phyloP scores from a whole-genome alignment of 495 filamentous ascomycete species.

The Tuber calosporum region DNA sequence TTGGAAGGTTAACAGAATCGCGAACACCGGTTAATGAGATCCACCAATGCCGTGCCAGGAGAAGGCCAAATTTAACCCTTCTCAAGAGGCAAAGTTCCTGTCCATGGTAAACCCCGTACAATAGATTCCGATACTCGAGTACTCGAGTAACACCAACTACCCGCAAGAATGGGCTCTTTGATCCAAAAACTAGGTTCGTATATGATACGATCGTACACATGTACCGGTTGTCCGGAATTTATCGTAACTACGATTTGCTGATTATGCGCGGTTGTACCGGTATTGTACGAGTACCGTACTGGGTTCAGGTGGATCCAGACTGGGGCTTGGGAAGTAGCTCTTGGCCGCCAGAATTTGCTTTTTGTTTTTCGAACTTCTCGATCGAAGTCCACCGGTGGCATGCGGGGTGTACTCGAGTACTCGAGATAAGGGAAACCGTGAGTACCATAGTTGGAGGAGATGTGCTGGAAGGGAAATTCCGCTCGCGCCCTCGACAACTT shows the following conservation, averaged over 20 bases:
- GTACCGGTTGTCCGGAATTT: background rate
- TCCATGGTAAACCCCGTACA: background rate
- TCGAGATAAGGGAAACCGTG: no score
- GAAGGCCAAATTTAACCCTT: background rate
- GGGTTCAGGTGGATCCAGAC: background rate
- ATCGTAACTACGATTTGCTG: background rate
- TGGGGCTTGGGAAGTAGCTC: background rate
- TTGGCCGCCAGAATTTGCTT: background rate
- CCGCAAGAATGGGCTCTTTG: background rate
- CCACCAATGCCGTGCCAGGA: background rate
- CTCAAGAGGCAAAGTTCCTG: background rate
- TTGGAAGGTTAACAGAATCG: background rate
- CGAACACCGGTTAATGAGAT: background rate
- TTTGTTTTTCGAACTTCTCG: background rate
- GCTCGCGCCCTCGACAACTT: background rate
- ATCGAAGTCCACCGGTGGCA: background rate
- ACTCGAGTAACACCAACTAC: no score
- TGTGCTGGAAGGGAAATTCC: background rate
- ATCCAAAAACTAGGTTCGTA: background rate
- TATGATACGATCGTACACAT: background rate
- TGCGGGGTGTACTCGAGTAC: background rate
- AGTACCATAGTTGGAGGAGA: no score
- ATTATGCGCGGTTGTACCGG: background rate
- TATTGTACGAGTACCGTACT: no score
- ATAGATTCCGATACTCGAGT: background rate